These are phyloP conservation scores for Lyophyllum atratum DNA, from an alignment of 768 basidiomycete species.

Conservation along the genomic window DNA sequence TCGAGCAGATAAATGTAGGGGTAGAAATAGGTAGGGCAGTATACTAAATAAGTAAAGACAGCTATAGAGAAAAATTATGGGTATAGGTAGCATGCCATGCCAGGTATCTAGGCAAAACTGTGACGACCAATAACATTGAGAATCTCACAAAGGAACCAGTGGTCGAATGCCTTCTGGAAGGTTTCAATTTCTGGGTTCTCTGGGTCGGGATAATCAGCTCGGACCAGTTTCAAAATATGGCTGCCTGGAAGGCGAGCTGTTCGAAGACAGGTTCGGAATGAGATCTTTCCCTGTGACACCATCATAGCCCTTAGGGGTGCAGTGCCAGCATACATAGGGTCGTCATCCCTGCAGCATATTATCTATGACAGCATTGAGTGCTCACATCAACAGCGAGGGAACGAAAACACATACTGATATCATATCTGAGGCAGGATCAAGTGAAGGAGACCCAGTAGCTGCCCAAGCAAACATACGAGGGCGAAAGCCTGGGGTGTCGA, in stretches of 20 bases:
- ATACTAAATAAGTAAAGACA: no score
- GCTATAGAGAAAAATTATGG: neutral
- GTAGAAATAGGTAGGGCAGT: neutral
- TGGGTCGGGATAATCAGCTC: neutral
- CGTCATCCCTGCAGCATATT: neutral
- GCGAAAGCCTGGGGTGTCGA: neutral
- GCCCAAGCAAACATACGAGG: constrained; percentile 6
- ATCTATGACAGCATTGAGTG: neutral
- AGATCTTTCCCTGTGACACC: neutral
- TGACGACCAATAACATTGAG: neutral
- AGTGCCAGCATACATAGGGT: neutral
- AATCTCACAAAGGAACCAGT: neutral
- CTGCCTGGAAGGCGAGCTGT: neutral
- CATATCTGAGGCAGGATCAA: neutral
- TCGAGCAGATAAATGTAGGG: no score
- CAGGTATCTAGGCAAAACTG: neutral
- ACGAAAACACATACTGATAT: neutral
- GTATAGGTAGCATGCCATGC: neutral
- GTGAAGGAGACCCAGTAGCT: neutral
- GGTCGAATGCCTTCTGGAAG: neutral
- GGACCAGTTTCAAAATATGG: neutral
- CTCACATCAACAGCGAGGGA: neutral
- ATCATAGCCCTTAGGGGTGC: neutral
- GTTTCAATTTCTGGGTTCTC: neutral
- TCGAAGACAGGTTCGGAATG: neutral